A percentile compares a stretch with the other conserved stretches of the same genome.
These are phyloP conservation scores for Populus hybrid DNA, from an alignment of 441 rosid genomes.

Conservation along the genomic window DNA sequence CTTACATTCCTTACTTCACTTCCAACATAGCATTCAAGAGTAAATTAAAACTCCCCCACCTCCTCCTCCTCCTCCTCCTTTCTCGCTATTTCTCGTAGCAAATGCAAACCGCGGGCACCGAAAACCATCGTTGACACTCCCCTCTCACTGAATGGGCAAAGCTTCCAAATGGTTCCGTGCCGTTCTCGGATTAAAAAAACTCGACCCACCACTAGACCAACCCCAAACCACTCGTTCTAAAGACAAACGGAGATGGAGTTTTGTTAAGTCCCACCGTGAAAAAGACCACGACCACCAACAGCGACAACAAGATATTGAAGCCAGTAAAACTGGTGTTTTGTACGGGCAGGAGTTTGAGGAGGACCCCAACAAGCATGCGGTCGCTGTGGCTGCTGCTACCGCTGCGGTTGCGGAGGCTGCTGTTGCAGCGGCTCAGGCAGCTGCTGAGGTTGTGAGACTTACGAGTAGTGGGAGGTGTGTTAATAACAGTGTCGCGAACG, in stretches of 20 bases:
- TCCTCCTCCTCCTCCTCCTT: slow-evolving; percentile 1
- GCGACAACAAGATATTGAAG: neutral
- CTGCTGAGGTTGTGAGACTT: slow-evolving; percentile 64
- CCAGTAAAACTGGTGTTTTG: slow-evolving; percentile 2
- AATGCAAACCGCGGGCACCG: slow-evolving; percentile 11
- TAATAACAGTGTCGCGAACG: slow-evolving; percentile 25
- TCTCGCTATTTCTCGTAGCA: slow-evolving; percentile 10
- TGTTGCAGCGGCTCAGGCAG: slow-evolving; percentile 70
- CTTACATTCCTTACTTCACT: neutral
- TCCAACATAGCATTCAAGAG: neutral
- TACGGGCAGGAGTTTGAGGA: slow-evolving; percentile 14
- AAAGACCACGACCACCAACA: slow-evolving; percentile 20
- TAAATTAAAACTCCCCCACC: neutral
- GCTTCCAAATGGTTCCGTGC: slow-evolving; percentile 74
- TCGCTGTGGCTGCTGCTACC: slow-evolving; percentile 78
- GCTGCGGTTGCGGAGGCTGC: slow-evolving; percentile 78
- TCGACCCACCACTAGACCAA: slow-evolving; percentile 31
- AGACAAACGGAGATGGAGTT: slow-evolving; percentile 81
- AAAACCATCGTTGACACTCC: neutral
- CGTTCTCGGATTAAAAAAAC: slow-evolving; percentile 62
- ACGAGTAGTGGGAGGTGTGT: slow-evolving; percentile 62
- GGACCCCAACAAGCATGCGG: slow-evolving; percentile 51
- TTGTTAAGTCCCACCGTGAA: slow-evolving; percentile 68
- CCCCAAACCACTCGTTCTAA: slow-evolving; percentile 21
- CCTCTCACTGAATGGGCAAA: slow-evolving; percentile 51